phyloP scores from a whole-genome alignment of 2,329 filamentous ascomycete species.

The Paecilomyces formosus region DNA sequence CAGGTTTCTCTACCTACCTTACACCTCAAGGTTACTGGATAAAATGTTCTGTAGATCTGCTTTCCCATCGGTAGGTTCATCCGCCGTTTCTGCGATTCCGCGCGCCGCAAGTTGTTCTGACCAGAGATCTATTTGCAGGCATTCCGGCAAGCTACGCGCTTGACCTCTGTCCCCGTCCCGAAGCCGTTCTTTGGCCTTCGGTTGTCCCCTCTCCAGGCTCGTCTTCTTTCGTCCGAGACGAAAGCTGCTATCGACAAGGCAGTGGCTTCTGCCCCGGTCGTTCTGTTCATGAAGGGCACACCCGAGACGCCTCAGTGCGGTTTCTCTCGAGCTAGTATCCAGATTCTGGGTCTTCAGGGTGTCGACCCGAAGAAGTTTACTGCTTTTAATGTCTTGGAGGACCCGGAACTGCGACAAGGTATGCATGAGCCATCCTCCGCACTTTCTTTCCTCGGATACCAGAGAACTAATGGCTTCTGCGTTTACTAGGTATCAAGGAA shows the following conservation, averaged over 20 bases:
- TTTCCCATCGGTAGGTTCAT: background rate
- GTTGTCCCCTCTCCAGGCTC: conserved; percentile 36
- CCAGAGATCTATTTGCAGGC: conserved; percentile 10
- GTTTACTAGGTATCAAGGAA: conserved; percentile 78
- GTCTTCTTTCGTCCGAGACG: conserved; percentile 74
- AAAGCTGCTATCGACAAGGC: conserved; percentile 83
- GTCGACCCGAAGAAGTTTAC: conserved; percentile 94
- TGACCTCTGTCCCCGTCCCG: conserved; percentile 12
- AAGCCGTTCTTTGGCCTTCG: conserved; percentile 20
- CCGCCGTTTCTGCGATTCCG: background rate
- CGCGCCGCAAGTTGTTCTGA: background rate
- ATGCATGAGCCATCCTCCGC: conserved; percentile 17
- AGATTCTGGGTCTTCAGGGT: conserved; percentile 89
- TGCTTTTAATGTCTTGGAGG: conserved; percentile 96
- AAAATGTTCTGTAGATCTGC: background rate
- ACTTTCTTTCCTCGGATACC: background rate
- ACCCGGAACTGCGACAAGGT: conserved; percentile 78
- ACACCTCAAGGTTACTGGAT: background rate
- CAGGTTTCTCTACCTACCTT: background rate
- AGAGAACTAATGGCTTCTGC: background rate
- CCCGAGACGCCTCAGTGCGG: conserved; percentile 94
- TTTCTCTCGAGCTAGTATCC: conserved; percentile 89
- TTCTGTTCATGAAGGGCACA: conserved; percentile 99
- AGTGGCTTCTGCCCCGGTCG: conserved; percentile 78
- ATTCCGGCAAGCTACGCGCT: conserved; percentile 22